Base-by-base conservation (phyloP, 345 rosid species). In the Turritis glabra region DNA sequence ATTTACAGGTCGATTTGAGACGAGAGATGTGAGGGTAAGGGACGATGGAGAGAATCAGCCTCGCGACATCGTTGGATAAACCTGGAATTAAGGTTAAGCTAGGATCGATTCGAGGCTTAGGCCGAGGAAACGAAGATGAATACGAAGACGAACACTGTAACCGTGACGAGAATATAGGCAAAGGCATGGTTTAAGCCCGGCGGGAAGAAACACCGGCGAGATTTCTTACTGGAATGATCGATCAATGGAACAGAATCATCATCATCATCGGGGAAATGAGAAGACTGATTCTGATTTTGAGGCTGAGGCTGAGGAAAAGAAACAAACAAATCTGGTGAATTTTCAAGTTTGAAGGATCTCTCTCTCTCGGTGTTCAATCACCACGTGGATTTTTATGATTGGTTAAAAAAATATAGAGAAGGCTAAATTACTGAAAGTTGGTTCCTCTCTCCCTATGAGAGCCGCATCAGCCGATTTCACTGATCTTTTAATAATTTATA, bases 1-100 rank as follows among this genome's bases (percentile, higher is more conserved):
- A 71, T 60, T 79, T 91, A 80, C 87, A 88, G 26, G 89, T 91
- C 2, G 78, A 60, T 77, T 88, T 93, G 82, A 91, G 82, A 15
- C 97, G 94, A 52, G 84, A 67, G 52, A 88, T 94, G 81, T 91
- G 89, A 2, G 92, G 80, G 77, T 88, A 87, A 2, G 96, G 98
- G 55, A 92, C 46, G 75, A 78, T 80, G 68, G 94, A 86, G 19
- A 92, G 86, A 59, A 88, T 83, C 41, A 76, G 57, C 8, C 82
- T 81, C 9, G 84, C 85, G 50, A 92, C 73, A 64, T 92, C 96
- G 82, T 87, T 82, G 6, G 96, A 90, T 14, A 92, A 81, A 50
- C 94, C 94, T 4, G 97, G 97, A 38, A 92, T 83, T 29, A 92
- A 83, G 57, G 83, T 66, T 41, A 30, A 75, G 59, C 73, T 63